Base-by-base conservation (phyloP, 495 filamentous ascomycete species). In the Extremus antarcticus region DNA sequence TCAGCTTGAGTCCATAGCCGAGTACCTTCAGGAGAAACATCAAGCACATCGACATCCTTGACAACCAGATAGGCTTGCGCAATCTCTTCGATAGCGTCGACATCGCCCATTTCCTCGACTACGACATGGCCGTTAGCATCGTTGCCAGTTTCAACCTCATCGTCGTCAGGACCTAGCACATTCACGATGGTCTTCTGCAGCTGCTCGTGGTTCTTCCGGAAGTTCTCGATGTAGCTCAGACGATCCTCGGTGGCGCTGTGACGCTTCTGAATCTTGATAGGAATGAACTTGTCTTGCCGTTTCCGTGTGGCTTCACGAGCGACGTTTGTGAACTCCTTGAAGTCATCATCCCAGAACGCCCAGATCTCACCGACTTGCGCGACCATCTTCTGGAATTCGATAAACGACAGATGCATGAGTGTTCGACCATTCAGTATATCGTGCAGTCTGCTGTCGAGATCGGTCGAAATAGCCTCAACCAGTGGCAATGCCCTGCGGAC, bases 51-150 rank as follows among this genome's bases (percentile, higher is more conserved):
- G 3, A 97, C 89, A 67, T 95, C 88, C 67, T 85, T 90, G 47
- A 98, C 70, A 43, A 88, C 88, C 57, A 86, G 87, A 73, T 94
- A 99, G 24, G 92, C 92, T 70, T 95, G 85, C 25, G 83, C 79
- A 39, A 99, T 92, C 70, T 97, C 92, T 61, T 95, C 86, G 16
- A 96, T 90, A n/a, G 92, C 92, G 71, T 99, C 92, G 17, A 97
- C 87, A 71, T 97, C 91, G 20, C 92, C 92, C 63, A 96, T 90
- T 67, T 96, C 92, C 66, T 95, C 90, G 2, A 90, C 80, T 47
- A 90, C 78, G 20, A 85, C 79, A 40, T 78, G 78, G 3, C 82
- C 82, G 52, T 84, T 81, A 10, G 72, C 63, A 24, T 70, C 72
- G 24, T 68, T 65, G 2, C 58, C 55, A n/a, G 32, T 16, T 8